Conservation (phyloP, 768 basidiomycete species). For the Leccinum uliginosum region DNA sequence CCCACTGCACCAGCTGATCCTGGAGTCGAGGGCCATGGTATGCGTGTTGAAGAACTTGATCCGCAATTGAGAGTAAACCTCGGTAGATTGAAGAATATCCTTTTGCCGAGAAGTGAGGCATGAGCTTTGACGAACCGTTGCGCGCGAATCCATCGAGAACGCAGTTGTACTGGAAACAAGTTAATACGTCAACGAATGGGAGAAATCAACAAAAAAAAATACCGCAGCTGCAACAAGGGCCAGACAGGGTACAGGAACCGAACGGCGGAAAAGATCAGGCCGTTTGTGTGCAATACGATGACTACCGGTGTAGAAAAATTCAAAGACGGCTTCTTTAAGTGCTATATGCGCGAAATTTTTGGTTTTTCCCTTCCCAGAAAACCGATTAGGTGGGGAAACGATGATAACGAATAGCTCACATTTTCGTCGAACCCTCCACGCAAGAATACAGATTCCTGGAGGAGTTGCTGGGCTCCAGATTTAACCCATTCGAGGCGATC, state of each 20-base stretch:
- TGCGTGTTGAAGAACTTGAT: background rate
- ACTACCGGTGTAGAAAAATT: background rate
- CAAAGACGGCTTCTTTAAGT: background rate
- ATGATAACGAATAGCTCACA: background rate
- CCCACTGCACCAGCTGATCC: background rate
- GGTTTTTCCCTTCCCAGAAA: background rate
- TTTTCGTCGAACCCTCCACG: background rate
- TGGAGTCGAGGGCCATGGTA: background rate
- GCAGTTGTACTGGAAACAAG: too few relatives aligned
- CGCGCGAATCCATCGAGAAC: background rate
- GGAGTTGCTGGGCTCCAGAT: background rate
- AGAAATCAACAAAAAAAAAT: too few relatives aligned
- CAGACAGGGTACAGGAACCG: background rate
- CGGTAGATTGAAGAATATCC: background rate
- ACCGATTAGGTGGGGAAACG: background rate
- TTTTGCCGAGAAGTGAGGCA: background rate
- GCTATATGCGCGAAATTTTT: background rate
- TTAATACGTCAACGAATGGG: too few relatives aligned
- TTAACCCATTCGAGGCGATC: background rate
- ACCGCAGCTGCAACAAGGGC: background rate
- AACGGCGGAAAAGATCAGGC: background rate
- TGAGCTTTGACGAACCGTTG: background rate
- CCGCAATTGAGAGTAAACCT: background rate
- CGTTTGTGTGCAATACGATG: background rate
- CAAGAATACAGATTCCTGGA: background rate